Percentiles rank a stretch among this genome's conserved stretches.
phyloP scores from a whole-genome alignment of 768 basidiomycete species.

The Tylopilus subfusipes region DNA sequence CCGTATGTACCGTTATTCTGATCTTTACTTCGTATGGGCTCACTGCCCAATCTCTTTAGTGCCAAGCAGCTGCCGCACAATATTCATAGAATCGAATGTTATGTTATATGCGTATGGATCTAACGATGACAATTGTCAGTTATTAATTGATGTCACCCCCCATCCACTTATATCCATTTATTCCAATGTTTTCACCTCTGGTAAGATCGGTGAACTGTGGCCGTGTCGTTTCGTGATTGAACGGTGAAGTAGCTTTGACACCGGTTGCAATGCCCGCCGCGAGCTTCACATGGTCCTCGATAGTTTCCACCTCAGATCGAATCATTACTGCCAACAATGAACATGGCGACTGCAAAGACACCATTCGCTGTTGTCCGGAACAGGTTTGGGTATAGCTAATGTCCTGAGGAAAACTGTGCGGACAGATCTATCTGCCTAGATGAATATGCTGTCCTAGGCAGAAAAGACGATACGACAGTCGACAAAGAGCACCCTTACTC shows the following conservation, averaged over 20 bases:
- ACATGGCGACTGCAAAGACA: too few relatives aligned
- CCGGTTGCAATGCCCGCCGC: too few relatives aligned
- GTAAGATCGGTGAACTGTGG: not conserved
- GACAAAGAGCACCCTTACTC: too few relatives aligned
- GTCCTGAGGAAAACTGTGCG: too few relatives aligned
- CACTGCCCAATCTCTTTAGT: slow-evolving; percentile 37
- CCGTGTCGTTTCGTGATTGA: not conserved
- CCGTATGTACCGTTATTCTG: slow-evolving; percentile 46
- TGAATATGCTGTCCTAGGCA: too few relatives aligned
- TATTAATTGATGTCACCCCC: slow-evolving; percentile 1
- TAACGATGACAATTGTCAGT: slow-evolving; percentile 10
- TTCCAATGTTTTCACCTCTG: not conserved
- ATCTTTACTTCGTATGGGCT: slow-evolving; percentile 5
- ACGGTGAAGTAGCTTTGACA: not conserved
- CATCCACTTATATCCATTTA: not conserved
- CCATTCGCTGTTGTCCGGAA: too few relatives aligned
- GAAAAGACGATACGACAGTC: too few relatives aligned
- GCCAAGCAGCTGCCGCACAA: slow-evolving; percentile 70
- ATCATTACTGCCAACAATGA: too few relatives aligned
- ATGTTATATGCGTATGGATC: slow-evolving; percentile 3
- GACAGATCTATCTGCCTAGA: too few relatives aligned
- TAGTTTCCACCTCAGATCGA: too few relatives aligned
- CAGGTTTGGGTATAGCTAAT: too few relatives aligned
- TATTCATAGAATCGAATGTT: slow-evolving; percentile 35
- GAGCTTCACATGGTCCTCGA: too few relatives aligned